A percentile compares a stretch with the other conserved stretches of the same genome.
Conservation (phyloP, 352 stramenopile genomes). For the Sclerospora graminicola region DNA sequence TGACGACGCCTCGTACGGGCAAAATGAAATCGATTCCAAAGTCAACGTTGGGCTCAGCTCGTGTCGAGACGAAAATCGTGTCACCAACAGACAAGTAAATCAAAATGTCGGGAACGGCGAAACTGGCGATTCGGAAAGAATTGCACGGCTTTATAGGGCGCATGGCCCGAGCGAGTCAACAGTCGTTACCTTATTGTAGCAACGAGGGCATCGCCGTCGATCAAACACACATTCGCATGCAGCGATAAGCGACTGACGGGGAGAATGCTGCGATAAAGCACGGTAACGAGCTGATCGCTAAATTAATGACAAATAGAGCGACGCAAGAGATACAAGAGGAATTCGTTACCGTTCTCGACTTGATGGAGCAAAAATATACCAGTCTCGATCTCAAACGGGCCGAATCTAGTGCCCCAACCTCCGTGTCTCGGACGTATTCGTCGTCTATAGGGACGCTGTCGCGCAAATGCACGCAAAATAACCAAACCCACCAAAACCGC, state of each 20-base stretch:
- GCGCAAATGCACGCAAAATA: no score
- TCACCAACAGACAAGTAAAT: conserved; percentile 75
- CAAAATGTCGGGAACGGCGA: conserved; percentile 54
- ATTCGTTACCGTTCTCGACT: conserved; percentile 42
- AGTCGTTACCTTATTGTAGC: conserved; percentile 20
- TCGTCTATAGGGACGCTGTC: conserved; percentile 15
- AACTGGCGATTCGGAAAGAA: conserved; percentile 51
- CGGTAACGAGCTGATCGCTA: neutral
- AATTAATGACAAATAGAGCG: conserved; percentile 7
- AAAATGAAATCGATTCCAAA: neutral
- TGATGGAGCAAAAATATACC: conserved; percentile 52
- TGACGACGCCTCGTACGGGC: conserved; percentile 12
- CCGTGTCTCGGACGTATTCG: no score
- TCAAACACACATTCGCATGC: conserved; percentile 2
- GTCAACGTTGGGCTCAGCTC: conserved; percentile 6
- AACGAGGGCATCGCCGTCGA: conserved; percentile 9
- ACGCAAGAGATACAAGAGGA: conserved; percentile 48
- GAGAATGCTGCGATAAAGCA: neutral
- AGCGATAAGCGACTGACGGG: conserved; percentile 6
- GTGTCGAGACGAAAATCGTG: conserved; percentile 41
- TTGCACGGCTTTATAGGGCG: conserved; percentile 65
- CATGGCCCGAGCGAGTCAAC: conserved; percentile 40
- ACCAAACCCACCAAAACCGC: no score
- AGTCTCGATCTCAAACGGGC: conserved; percentile 15
- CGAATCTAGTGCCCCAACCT: neutral